Percentiles rank a stretch among this genome's conserved stretches.
Conservation (phyloP, 2,329 filamentous ascomycete species). For the Verruconis gallopava region DNA sequence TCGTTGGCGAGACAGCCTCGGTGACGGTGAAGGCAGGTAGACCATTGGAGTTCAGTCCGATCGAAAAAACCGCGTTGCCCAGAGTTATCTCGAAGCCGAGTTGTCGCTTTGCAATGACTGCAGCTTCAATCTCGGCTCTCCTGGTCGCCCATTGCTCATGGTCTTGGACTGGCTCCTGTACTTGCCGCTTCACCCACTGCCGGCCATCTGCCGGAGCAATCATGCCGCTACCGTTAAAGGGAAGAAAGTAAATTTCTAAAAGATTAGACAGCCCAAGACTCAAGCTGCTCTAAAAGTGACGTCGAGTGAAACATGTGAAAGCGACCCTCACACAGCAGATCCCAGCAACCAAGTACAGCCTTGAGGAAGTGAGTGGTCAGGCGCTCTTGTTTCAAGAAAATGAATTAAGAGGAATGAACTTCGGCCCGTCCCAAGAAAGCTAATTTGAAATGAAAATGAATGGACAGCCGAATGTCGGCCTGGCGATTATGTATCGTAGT, state of each 20-base stretch:
- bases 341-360: too few relatives aligned
- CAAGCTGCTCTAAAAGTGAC: too few relatives aligned
- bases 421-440: not conserved
- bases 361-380: too few relatives aligned
- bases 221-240: not conserved
- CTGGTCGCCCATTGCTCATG: too few relatives aligned
- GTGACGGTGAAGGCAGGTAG: not conserved
- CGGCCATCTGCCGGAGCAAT: not conserved
- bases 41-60: not conserved
- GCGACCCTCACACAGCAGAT: too few relatives aligned
- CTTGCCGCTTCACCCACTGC: not conserved
- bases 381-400: not conserved
- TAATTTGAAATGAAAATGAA: not conserved
- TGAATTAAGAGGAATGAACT: not conserved
- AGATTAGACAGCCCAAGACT: too few relatives aligned
- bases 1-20: not conserved
- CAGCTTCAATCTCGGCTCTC: too few relatives aligned
- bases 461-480: slow-evolving; percentile 1
- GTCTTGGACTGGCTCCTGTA: too few relatives aligned
- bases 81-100: not conserved
- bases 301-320: too few relatives aligned
- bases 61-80: not conserved
- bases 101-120: too few relatives aligned
- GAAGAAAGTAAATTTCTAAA: too few relatives aligned
- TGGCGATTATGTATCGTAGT: not conserved